Base-by-base conservation (phyloP, 805 yeast species). In the Candida pseudofarinosa region DNA sequence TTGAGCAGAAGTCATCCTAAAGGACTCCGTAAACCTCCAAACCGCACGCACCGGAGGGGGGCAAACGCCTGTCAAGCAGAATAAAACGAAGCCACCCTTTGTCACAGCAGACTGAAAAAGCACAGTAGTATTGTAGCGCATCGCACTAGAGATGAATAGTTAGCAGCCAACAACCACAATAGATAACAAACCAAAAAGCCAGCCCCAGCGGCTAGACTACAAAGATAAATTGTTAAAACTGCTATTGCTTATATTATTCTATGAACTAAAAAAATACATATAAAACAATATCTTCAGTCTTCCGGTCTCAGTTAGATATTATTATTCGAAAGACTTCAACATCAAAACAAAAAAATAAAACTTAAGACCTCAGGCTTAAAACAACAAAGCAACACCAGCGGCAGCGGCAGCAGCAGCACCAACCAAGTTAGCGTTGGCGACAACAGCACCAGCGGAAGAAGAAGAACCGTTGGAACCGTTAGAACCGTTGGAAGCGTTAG, bases 381-480 rank as follows among this genome's bases (percentile, higher is more conserved):
- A 58, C 57, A 65, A 63, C 56, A 65, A 63, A 58, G 71, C 71
- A 39, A 41, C 43, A 49, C 55, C 60, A 50, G 56, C 59, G 41
- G 65, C 68, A 45, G 64, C 62, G 40, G 60, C 66, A 52, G 62
- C 61, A 46, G 62, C 66, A 45, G 55, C 49, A 43, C 62, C 59
- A 51, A 65, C 67, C 46, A 60, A 53, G 46, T 55, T 60, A 42
- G 60, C 56, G 39, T 59, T 43, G 45, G 54, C 45, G 44, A 54
- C 54, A 45, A 38, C 40, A 42, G 50, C 47, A 34, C 45, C 55
- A 16, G 45, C 47, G 26, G 53, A 42, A 40, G 53, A 38, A 40
- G 52, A 38, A 23, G 58, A 39, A 35, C 49, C 46, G 52, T 51
- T 52, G 15, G 54, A 13, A 36, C 48, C 53, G 56, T 58, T 56